Evolutionary conservation across 441 rosid genomes (phyloP).

Genomic region (Biscutella laevigata): DNA sequence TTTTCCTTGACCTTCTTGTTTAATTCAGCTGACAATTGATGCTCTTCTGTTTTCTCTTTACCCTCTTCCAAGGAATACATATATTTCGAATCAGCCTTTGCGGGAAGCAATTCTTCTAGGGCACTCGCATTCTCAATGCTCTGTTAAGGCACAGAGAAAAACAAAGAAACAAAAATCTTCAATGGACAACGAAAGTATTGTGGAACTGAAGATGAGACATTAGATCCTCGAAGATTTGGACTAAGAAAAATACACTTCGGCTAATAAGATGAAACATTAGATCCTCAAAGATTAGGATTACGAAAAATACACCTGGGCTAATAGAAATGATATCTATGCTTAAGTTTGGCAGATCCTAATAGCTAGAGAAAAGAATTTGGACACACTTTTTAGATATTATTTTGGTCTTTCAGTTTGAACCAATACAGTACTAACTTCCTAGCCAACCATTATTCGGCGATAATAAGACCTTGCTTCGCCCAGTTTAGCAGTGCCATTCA

Average conservation of each 20-base stretch:
- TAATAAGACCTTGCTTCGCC: neutral
- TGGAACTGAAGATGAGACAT: neutral
- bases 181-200: neutral
- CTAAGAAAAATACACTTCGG: no score
- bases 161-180: slow-evolving; percentile 1
- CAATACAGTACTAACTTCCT: neutral
- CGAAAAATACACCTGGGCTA: neutral
- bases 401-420: neutral
- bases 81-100: slow-evolving; percentile 70
- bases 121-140: slow-evolving; percentile 87
- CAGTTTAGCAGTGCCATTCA: neutral
- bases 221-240: no score
- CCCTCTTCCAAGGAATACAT: slow-evolving; percentile 59
- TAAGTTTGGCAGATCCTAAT: neutral
- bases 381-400: neutral
- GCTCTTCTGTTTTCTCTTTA: slow-evolving; percentile 63
- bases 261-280: neutral
- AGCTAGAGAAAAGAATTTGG: neutral
- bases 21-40: slow-evolving; percentile 65
- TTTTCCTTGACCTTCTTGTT: slow-evolving; percentile 78
- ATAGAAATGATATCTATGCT: neutral
- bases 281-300: neutral
- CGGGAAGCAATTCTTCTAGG: slow-evolving; percentile 88
- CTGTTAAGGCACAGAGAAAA: slow-evolving; percentile 30
- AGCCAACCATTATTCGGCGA: neutral